Base-by-base conservation (phyloP, 345 rosid species). In the Syzygium aromaticum region DNA sequence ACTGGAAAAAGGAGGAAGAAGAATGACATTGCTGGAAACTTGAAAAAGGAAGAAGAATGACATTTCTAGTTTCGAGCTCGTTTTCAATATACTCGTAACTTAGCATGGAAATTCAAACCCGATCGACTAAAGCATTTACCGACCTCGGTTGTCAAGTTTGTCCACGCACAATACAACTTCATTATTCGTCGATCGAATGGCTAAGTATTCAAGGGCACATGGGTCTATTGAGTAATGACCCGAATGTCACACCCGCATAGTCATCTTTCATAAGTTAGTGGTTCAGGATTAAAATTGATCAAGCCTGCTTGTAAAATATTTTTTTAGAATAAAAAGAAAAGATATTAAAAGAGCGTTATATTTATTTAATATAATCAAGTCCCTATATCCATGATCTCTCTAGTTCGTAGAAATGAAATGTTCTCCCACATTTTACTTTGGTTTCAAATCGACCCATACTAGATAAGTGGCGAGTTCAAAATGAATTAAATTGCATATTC, bases 321-420 rank as follows among this genome's bases (percentile, higher is more conserved):
- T 59, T 59, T 59, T 25, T 59, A 28, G 6, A 59, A 59, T 10
- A n/a, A 59, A 11, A n/a, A 0, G 1, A 59, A 57, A 4, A 59
- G 11, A 2, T 25, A 11, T 5, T 0, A 25, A 2, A 59, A 59
- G 14, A 14, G 28, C 30, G 12, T 59, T 43, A 43, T 43, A 6
- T 43, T 43, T 43, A 43, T 43, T 43, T 59, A 59, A 25, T 9
- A 3, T 25, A 59, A 25, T n/a, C 64, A 59, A 59, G 28, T 27
- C 64, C 64, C 12, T 13, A 7, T 59, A 59, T 59, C 30, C 5
- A 59, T 11, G 30, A 59, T 27, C 6, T 27, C 30, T 57, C 0
- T 1, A 0, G 1, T 27, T 57, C 1, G 0, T n/a, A 11, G 27
- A 59, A 27, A 25, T 27, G 5, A 59, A 59, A 11, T 2, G 16